These are phyloP conservation scores for Yamadazyma aaseri DNA, from an alignment of 1,139 yeast species.

Conservation along the genomic window DNA sequence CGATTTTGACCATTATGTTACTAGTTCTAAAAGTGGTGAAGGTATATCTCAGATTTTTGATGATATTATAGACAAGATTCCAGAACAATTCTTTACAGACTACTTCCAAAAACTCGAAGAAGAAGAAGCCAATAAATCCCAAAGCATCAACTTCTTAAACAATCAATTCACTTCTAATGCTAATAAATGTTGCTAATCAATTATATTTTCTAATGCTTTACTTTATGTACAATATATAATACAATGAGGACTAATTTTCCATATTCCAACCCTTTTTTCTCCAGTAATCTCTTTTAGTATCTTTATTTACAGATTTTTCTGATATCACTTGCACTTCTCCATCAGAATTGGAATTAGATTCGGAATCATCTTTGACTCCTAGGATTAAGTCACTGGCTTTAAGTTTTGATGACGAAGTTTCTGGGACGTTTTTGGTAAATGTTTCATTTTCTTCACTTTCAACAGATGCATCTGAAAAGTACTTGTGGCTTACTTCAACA, in stretches of 20 bases:
- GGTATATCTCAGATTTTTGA: slow-evolving; percentile 46
- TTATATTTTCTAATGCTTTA: no score
- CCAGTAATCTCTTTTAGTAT: slow-evolving; percentile 42
- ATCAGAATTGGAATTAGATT: slow-evolving; percentile 9
- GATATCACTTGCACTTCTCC: neutral
- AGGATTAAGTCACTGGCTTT: slow-evolving; percentile 4
- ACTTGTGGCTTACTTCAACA: slow-evolving; percentile 33
- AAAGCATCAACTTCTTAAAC: slow-evolving; percentile 11
- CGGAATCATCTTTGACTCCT: slow-evolving; percentile 13
- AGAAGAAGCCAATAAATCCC: slow-evolving; percentile 8
- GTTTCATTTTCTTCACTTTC: slow-evolving; percentile 29
- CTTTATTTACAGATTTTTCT: slow-evolving; percentile 30
- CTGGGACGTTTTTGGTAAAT: neutral
- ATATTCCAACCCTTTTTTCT: slow-evolving; percentile 35
- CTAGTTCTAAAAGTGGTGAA: slow-evolving; percentile 49
- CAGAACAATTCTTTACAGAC: slow-evolving; percentile 26
- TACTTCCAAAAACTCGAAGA: slow-evolving; percentile 16
- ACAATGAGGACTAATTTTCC: no score
- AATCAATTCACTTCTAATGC: slow-evolving; percentile 7
- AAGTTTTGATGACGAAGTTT: slow-evolving; percentile 1
- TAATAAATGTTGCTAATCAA: slow-evolving; percentile 11
- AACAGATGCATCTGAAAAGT: slow-evolving; percentile 44
- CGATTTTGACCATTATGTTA: slow-evolving; percentile 23
- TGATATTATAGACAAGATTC: slow-evolving; percentile 42
- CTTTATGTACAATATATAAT: no score